Conservation (phyloP, 2,329 filamentous ascomycete genomes). For the Trichoderma sp. region DNA sequence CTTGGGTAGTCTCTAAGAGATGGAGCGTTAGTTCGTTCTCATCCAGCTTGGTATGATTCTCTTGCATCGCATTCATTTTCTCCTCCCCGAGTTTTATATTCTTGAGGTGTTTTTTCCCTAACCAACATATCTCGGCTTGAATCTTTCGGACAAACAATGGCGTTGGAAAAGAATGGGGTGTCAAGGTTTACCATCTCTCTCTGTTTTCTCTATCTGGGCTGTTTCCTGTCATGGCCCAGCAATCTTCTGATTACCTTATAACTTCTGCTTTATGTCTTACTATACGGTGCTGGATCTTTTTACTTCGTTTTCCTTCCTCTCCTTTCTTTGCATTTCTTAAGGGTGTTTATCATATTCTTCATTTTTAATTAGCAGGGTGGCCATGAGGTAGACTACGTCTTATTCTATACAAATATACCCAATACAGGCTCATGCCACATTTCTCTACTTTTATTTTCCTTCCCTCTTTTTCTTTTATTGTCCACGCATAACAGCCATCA, state of each 20-base stretch:
- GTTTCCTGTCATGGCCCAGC: not conserved
- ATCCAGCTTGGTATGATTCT: not conserved
- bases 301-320: not conserved
- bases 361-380: not conserved
- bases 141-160: slow-evolving; percentile 1
- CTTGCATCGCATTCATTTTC: slow-evolving; percentile 8
- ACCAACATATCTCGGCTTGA: not conserved
- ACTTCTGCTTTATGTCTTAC: not conserved
- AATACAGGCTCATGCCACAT: slow-evolving; percentile 7
- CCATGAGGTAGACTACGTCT: not conserved
- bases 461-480: not conserved
- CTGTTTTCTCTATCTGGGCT: not conserved
- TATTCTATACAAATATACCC: slow-evolving; percentile 13
- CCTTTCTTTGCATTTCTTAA: not conserved
- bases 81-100: not conserved
- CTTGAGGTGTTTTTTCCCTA: not conserved
- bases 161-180: slow-evolving; percentile 11
- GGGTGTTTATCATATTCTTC: not conserved
- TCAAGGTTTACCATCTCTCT: not conserved
- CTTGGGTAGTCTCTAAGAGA: not conserved
- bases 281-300: not conserved
- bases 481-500: not conserved
- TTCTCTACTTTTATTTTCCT: not conserved
- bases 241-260: not conserved
- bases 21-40: not conserved